These are phyloP conservation scores for Misopates orontium DNA, from an alignment of 257 asterid genomes.

Conservation along the genomic window DNA sequence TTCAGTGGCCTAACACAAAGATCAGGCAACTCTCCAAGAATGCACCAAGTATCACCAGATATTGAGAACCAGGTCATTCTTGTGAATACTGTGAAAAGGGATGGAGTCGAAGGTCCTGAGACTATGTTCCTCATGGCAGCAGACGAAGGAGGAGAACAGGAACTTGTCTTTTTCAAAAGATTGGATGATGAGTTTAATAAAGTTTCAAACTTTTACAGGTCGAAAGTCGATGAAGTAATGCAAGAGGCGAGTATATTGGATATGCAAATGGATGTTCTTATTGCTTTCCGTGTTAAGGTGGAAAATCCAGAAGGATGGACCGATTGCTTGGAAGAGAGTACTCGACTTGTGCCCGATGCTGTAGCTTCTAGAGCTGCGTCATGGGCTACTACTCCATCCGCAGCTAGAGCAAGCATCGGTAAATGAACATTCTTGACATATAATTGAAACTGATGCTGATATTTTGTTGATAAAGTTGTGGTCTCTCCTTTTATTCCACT, in stretches of 20 bases:
- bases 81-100: constrained; percentile 8
- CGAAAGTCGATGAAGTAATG: constrained; percentile 43
- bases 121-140: constrained; percentile 22
- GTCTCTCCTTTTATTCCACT: too few species aligned
- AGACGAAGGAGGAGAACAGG: constrained; percentile 37
- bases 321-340: constrained; percentile 35
- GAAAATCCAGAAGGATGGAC: constrained; percentile 40
- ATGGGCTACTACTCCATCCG: constrained; percentile 39
- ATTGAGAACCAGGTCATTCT: constrained; percentile 26
- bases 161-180: constrained; percentile 36
- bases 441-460: too few species aligned
- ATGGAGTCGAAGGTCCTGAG: constrained; percentile 14
- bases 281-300: constrained; percentile 51
- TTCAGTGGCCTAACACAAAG: constrained; percentile 45
- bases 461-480: background rate
- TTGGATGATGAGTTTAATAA: constrained; percentile 51
- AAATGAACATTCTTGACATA: constrained; percentile 11
- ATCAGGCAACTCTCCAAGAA: background rate
- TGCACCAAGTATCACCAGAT: constrained; percentile 3
- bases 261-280: constrained; percentile 54
- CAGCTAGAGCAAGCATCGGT: constrained; percentile 38
- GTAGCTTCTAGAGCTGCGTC: constrained; percentile 39
- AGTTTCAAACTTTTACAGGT: constrained; percentile 39
- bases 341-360: constrained; percentile 36
- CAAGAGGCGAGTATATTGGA: constrained; percentile 43